These are phyloP conservation scores for Backusella tuberculispora DNA, from an alignment of 192 early-diverging fungal species.

Conservation along the genomic window DNA sequence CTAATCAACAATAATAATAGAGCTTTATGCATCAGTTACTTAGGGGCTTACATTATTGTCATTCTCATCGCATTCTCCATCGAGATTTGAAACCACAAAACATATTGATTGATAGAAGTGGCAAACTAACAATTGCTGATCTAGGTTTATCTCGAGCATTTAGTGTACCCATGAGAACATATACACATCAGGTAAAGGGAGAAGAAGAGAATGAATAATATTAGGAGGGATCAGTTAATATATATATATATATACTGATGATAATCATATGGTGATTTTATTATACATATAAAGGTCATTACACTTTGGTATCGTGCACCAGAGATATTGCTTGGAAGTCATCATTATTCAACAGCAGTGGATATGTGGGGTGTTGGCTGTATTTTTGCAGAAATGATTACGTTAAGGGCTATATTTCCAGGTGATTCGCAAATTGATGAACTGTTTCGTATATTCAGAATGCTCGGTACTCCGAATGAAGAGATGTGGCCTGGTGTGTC, in stretches of 20 bases:
- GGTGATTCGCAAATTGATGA: slow-evolving; percentile 68
- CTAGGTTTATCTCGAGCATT: slow-evolving; percentile 95
- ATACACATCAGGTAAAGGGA: slow-evolving; percentile 84
- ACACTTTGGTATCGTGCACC: slow-evolving; percentile 96
- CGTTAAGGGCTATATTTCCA: slow-evolving; percentile 82
- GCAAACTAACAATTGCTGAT: slow-evolving; percentile 92
- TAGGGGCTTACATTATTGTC: slow-evolving; percentile 88
- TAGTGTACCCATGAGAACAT: slow-evolving; percentile 87
- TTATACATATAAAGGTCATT: slow-evolving; percentile 58
- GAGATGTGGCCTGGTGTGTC: slow-evolving; percentile 62
- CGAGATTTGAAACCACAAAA: slow-evolving; percentile 99
- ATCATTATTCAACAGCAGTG: slow-evolving; percentile 88
- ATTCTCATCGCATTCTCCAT: slow-evolving; percentile 91
- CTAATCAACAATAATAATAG: slow-evolving; percentile 43
- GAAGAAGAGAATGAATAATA: not conserved
- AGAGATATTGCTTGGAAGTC: slow-evolving; percentile 91
- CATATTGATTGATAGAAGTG: slow-evolving; percentile 86
- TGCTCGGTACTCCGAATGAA: slow-evolving; percentile 77
- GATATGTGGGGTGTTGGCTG: slow-evolving; percentile 99
- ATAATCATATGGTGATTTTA: not conserved
- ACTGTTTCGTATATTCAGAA: slow-evolving; percentile 61
- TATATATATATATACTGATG: not conserved
- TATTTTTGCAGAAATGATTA: slow-evolving; percentile 95
- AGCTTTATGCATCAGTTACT: slow-evolving; percentile 92
- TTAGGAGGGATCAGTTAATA: not conserved